Evolutionary conservation across 371 early-diverging fungal genomes (phyloP).

Genomic region (Mortierella sp.): DNA sequence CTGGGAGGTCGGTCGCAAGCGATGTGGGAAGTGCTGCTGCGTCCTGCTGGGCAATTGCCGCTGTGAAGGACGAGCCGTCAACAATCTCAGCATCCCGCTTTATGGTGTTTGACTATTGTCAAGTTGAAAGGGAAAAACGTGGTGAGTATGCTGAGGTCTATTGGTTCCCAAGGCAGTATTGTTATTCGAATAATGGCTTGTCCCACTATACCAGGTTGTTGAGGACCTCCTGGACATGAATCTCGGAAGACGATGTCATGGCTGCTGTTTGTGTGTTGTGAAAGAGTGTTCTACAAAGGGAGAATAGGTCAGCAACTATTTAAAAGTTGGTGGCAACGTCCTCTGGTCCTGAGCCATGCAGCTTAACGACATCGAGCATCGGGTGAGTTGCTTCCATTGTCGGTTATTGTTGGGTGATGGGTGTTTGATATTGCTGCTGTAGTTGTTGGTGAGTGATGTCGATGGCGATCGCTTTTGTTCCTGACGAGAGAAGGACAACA

Average conservation of each 20-base stretch:
- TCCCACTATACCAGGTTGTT: constrained; percentile 41
- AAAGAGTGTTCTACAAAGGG: background rate
- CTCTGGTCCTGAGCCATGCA: background rate
- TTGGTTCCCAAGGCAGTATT: background rate
- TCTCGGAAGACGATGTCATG: constrained; percentile 39
- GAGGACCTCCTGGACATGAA: constrained; percentile 51
- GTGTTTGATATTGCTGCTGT: background rate
- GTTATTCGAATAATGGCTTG: background rate
- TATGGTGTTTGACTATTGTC: constrained; percentile 33
- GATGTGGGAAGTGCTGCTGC: constrained; percentile 21
- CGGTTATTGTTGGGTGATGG: background rate
- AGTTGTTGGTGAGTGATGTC: background rate
- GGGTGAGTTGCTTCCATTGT: background rate
- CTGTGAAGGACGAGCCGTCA: constrained; percentile 29
- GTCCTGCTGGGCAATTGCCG: constrained; percentile 36
- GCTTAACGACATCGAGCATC: background rate
- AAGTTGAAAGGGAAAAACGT: constrained; percentile 3
- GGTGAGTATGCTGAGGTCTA: background rate
- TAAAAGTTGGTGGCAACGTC: background rate
- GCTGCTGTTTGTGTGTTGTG: background rate
- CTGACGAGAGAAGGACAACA: background rate
- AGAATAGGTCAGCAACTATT: background rate
- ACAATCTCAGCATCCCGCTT: constrained; percentile 34
- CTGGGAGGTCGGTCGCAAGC: constrained; percentile 18
- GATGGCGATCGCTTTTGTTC: background rate